These are phyloP conservation scores for Helotiales sp. DNA, from an alignment of 2,329 filamentous ascomycete genomes.

Conservation along the genomic window DNA sequence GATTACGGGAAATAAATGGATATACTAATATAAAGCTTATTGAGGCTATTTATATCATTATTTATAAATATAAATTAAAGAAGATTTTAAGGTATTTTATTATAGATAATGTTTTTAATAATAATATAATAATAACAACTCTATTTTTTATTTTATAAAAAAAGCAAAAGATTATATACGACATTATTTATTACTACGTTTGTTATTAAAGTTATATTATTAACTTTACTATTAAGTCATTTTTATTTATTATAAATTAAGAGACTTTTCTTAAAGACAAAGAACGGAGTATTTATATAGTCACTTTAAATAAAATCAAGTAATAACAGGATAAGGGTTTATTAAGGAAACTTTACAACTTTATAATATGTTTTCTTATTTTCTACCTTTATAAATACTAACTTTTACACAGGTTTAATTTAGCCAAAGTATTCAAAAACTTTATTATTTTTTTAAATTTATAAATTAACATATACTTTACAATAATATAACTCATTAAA, in stretches of 20 bases:
- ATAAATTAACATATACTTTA: not conserved
- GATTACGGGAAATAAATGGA: not conserved
- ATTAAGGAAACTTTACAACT: not conserved
- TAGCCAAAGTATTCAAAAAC: not conserved
- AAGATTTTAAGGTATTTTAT: too few species aligned
- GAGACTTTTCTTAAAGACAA: not conserved
- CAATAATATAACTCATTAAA: too few species aligned
- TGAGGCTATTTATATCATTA: too few species aligned
- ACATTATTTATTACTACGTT: too few species aligned
- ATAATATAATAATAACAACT: not conserved
- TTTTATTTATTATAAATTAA: too few species aligned
- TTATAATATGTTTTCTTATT: too few species aligned
- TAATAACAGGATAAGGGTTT: not conserved
- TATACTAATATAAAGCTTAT: too few species aligned
- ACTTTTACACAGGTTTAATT: not conserved
- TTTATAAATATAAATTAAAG: too few species aligned
- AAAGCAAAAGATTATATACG: not conserved
- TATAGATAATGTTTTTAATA: too few species aligned
- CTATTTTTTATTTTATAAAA: not conserved
- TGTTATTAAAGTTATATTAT: too few species aligned
- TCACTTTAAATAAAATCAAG: too few species aligned
- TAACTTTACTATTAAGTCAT: too few species aligned
- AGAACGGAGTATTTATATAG: not conserved
- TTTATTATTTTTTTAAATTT: not conserved
- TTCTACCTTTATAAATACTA: not conserved